Evolutionary conservation across 179 eudicot genomes (phyloP).

Genomic region (Beta macrorhiza): DNA sequence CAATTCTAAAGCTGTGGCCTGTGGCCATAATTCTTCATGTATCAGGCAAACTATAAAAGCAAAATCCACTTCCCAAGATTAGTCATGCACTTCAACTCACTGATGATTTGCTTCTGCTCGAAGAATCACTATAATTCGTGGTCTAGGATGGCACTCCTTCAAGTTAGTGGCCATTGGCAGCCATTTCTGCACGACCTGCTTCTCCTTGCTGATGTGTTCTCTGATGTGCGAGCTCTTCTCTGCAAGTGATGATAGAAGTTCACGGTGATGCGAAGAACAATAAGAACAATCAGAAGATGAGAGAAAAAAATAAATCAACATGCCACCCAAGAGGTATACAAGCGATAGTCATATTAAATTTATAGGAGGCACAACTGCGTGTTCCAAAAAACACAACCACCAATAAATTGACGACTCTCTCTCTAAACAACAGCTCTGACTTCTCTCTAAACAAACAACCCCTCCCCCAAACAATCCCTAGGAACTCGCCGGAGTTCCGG

Average conservation of each 20-base stretch:
- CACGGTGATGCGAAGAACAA: background rate
- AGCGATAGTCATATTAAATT: background rate
- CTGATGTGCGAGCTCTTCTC: slow-evolving; percentile 31
- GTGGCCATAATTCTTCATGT: no score
- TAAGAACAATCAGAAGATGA: background rate
- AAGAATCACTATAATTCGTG: slow-evolving; percentile 1
- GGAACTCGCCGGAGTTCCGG: no score
- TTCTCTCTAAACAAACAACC: no score
- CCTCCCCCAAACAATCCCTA: no score
- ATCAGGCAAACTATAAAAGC: no score
- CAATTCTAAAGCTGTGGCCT: no score
- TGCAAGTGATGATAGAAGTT: slow-evolving; percentile 4
- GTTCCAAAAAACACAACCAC: background rate
- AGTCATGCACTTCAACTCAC: background rate
- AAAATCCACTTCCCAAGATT: slow-evolving; percentile 14
- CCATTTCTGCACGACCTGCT: slow-evolving; percentile 32
- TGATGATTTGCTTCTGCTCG: background rate
- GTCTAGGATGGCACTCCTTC: background rate
- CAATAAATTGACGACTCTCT: background rate
- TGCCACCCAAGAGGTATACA: background rate
- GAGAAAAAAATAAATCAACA: background rate
- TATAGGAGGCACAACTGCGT: background rate
- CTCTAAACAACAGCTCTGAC: no score
- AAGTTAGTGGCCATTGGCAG: slow-evolving; percentile 34
- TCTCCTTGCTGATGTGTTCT: slow-evolving; percentile 35